These are phyloP conservation scores for Truncatella angustata DNA, from an alignment of 2,329 filamentous ascomycete genomes.

Conservation along the genomic window DNA sequence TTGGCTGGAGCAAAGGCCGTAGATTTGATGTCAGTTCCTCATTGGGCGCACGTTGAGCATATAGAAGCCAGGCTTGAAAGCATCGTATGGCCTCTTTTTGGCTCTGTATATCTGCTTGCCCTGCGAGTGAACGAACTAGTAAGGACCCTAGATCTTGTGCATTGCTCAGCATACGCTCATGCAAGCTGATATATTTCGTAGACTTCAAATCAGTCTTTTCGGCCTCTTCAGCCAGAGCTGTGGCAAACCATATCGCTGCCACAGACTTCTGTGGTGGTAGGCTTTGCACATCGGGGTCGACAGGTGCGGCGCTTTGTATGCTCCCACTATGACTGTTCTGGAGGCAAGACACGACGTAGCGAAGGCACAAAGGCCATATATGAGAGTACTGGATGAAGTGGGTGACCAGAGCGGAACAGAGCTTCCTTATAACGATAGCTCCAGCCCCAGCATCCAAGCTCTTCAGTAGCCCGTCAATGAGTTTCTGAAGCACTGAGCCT, in stretches of 20 bases:
- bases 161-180: slow-evolving; percentile 51
- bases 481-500: slow-evolving; percentile 55
- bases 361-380: slow-evolving; percentile 64
- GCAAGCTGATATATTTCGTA: slow-evolving; percentile 46
- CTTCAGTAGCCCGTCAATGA: slow-evolving; percentile 62
- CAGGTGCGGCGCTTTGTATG: slow-evolving; percentile 41
- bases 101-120: slow-evolving; percentile 20
- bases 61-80: slow-evolving; percentile 71
- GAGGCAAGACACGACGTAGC: slow-evolving; percentile 61
- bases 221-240: slow-evolving; percentile 63
- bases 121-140: slow-evolving; percentile 37
- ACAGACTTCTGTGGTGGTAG: slow-evolving; percentile 51
- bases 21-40: slow-evolving; percentile 58
- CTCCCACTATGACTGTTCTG: slow-evolving; percentile 43
- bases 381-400: slow-evolving; percentile 71
- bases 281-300: slow-evolving; percentile 41
- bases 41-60: slow-evolving; percentile 63
- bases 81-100: slow-evolving; percentile 58
- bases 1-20: slow-evolving; percentile 56
- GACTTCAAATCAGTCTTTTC: slow-evolving; percentile 65
- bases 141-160: slow-evolving; percentile 48
- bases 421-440: slow-evolving; percentile 66
- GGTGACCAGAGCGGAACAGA: slow-evolving; percentile 73
- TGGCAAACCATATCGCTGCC: slow-evolving; percentile 63
- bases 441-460: slow-evolving; percentile 51